phyloP scores from a whole-genome alignment of 768 basidiomycete species.

The Tubosaeta brunneosetosa region DNA sequence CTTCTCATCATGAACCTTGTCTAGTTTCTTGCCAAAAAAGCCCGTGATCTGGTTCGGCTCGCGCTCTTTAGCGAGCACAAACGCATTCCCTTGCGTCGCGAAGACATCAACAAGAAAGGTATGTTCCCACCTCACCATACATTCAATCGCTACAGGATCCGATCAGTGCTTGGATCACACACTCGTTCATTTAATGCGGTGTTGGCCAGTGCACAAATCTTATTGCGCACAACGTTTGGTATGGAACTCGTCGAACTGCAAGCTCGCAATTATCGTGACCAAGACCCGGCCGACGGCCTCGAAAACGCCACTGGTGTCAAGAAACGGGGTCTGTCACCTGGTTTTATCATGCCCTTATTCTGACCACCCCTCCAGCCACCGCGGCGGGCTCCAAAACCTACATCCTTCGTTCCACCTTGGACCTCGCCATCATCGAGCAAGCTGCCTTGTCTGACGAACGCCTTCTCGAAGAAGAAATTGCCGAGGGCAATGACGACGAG shows the following conservation, averaged over 20 bases:
- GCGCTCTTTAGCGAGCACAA: constrained; percentile 79
- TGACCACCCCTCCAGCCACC: constrained; percentile 30
- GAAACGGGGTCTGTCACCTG: constrained; percentile 51
- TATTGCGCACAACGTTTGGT: constrained; percentile 63
- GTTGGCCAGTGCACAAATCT: constrained; percentile 57
- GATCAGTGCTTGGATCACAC: constrained; percentile 43
- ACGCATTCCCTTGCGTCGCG: constrained; percentile 60
- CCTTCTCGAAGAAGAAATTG: constrained; percentile 45
- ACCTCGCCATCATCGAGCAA: constrained; percentile 55
- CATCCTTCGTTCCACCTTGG: constrained; percentile 73
- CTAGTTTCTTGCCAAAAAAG: constrained; percentile 66
- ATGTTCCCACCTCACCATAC: not conserved
- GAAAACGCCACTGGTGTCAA: constrained; percentile 53
- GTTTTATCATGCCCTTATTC: not conserved
- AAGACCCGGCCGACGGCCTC: constrained; percentile 38
- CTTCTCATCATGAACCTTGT: not conserved
- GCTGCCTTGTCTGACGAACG: constrained; percentile 48
- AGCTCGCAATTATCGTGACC: constrained; percentile 44
- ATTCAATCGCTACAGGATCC: not conserved
- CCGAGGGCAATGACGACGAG: constrained; percentile 43
- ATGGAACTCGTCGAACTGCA: constrained; percentile 83
- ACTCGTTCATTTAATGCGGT: constrained; percentile 63
- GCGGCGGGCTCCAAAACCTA: constrained; percentile 70
- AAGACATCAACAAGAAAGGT: constrained; percentile 90
- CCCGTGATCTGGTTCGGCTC: constrained; percentile 68